phyloP scores from a whole-genome alignment of 1,284 basidiomycete genomes.

The Ceratobasidium sp. region DNA sequence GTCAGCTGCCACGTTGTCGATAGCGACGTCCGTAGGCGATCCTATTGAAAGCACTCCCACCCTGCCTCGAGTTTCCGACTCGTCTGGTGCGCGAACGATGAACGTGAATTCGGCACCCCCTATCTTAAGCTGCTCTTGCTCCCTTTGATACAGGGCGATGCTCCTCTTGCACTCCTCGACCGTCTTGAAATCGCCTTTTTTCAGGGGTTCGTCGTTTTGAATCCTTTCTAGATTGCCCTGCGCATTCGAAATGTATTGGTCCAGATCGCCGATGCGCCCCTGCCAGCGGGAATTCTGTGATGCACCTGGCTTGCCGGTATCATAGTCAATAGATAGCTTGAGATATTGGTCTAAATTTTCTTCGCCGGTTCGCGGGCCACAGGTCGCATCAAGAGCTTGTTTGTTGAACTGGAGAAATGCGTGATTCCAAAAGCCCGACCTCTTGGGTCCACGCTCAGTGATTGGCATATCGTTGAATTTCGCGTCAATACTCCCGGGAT shows the following conservation, averaged over 20 bases:
- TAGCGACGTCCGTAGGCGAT: background rate
- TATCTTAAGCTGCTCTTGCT: too few species aligned
- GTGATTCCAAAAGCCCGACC: background rate
- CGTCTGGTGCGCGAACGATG: background rate
- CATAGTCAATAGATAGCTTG: background rate
- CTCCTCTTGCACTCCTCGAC: too few species aligned
- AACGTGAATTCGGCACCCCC: too few species aligned
- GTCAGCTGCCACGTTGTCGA: background rate
- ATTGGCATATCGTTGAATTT: too few species aligned
- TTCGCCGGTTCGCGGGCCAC: background rate
- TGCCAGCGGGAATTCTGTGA: background rate
- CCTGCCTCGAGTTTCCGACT: background rate
- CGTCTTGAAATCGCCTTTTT: too few species aligned
- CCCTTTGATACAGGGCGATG: too few species aligned
- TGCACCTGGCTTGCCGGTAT: background rate
- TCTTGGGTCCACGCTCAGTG: too few species aligned
- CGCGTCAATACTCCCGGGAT: too few species aligned
- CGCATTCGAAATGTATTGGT: background rate
- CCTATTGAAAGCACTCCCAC: background rate
- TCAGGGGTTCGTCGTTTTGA: too few species aligned
- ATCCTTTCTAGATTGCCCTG: background rate
- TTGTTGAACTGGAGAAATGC: background rate
- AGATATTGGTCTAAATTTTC: background rate
- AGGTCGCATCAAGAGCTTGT: background rate
- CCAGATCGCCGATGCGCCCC: background rate